Conservation (phyloP, 768 basidiomycete genomes). For the Leccinum sublutescens region DNA sequence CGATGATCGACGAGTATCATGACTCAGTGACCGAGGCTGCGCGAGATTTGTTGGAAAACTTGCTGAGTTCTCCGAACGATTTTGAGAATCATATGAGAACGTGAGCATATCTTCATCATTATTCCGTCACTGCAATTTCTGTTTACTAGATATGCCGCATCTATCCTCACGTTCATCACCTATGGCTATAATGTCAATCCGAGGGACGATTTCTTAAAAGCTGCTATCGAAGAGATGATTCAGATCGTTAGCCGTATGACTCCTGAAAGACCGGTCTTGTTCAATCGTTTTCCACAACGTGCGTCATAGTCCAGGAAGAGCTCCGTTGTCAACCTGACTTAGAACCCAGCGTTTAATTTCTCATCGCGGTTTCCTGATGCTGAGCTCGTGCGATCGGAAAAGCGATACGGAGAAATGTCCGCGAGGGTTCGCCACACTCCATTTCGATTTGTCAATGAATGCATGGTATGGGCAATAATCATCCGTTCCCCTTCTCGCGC, state of each 20-base stretch:
- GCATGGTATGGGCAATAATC: conserved; percentile 10
- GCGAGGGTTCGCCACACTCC: conserved; percentile 17
- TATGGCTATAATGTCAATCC: conserved; percentile 20
- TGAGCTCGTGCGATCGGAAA: conserved; percentile 9
- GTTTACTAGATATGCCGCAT: conserved; percentile 17
- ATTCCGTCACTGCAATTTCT: not conserved
- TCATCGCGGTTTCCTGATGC: conserved; percentile 21
- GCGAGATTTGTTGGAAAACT: conserved; percentile 5
- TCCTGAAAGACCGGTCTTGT: conserved; percentile 19
- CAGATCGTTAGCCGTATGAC: conserved; percentile 11
- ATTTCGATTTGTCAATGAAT: conserved; percentile 24
- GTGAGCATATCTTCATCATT: conserved; percentile 16
- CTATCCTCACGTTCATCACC: conserved; percentile 20
- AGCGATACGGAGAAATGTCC: conserved; percentile 10
- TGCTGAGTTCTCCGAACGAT: conserved; percentile 16
- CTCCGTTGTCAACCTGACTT: not conserved
- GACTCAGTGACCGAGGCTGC: conserved; percentile 7
- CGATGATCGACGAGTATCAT: conserved; percentile 13
- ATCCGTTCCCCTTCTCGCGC: not conserved
- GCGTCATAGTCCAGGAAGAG: conserved; percentile 1
- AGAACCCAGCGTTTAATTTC: conserved; percentile 15
- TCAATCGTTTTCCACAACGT: conserved; percentile 23
- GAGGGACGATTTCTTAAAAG: conserved; percentile 20
- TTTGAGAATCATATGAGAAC: conserved; percentile 15
- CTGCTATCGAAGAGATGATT: conserved; percentile 13